Evolutionary conservation across 2,329 filamentous ascomycete species (phyloP).

Genomic region (Scedosporium boydii): DNA sequence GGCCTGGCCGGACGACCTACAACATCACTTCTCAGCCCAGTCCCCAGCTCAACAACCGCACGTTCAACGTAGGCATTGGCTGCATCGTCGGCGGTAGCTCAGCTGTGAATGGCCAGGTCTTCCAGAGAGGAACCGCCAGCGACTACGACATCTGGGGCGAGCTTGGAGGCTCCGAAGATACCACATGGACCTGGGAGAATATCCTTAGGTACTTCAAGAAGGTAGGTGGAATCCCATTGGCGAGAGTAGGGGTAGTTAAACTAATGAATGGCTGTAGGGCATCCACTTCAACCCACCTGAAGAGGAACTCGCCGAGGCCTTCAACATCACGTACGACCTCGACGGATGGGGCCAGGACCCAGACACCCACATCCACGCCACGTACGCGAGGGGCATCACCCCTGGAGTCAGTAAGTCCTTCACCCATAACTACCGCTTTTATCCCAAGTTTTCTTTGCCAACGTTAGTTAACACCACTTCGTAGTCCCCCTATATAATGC

Average conservation of each 20-base stretch:
- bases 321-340: slow-evolving; percentile 17
- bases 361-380: slow-evolving; percentile 7
- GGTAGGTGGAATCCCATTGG: slow-evolving; percentile 12
- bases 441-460: neutral
- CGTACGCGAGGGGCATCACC: neutral
- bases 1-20: slow-evolving; percentile 11
- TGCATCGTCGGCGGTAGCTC: slow-evolving; percentile 28
- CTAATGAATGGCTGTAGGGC: neutral
- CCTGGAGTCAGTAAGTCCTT: neutral
- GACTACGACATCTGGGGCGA: slow-evolving; percentile 34
- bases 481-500: slow-evolving; percentile 14
- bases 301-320: slow-evolving; percentile 10
- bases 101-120: slow-evolving; percentile 27
- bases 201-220: slow-evolving; percentile 34
- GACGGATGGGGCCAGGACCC: slow-evolving; percentile 7
- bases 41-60: slow-evolving; percentile 11
- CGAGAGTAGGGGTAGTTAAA: neutral
- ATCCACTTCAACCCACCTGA: slow-evolving; percentile 10
- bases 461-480: neutral
- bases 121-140: slow-evolving; percentile 21
- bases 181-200: slow-evolving; percentile 23
- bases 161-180: slow-evolving; percentile 28
- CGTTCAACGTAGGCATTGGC: slow-evolving; percentile 20
- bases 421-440: neutral
- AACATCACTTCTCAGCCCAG: slow-evolving; percentile 13